Base-by-base conservation (phyloP, 805 yeast genomes). In the Metschnikowia matae region DNA sequence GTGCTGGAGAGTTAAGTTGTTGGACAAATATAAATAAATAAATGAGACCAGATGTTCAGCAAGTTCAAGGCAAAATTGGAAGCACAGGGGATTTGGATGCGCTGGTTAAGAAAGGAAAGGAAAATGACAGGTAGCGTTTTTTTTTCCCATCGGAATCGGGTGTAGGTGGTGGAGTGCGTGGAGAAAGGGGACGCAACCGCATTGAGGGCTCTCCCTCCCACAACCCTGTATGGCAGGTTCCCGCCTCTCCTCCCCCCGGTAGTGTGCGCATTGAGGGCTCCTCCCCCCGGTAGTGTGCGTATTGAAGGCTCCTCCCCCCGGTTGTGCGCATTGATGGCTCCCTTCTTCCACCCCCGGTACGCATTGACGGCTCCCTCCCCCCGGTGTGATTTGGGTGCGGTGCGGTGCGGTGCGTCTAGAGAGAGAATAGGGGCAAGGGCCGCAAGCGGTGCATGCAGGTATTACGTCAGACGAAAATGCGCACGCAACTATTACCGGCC, bases 111-210 rank as follows among this genome's bases (percentile, higher is more conserved):
- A 33, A 26, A 44, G 40, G 46, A 33, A 33, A 44, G 40, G 40
- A 44, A 44, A 35, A 44, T 44, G 46, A 44, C 46, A 44, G 46
- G 40, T 44, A 23, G 46, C 40, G 46, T 21, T 13, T 42, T 42
- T 42, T 42, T 42, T 42, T 18, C 20, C 45, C 32, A 23, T 33
- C 33, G 39, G 39, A 23, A 17, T 35, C 40, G 15, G 20, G 33
- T 23, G 32, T 23, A 44, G 33, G 23, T 35, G 33, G 23, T 35
- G 23, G 39, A 43, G 46, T 34, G 46, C 46, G 46, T 34, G 46
- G 40, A 44, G 46, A 42, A 42, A 42, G 29, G 21, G 20, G 20
- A 26, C 29, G 29, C n/a, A n/a, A n/a, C n/a, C n/a, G n/a, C 29
- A 26, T 26, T 26, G 29, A 10, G 29, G 45, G 29, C 20, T 18